Evolutionary conservation across 1,139 yeast species (phyloP).

Genomic region (Candida tetrigidarum): DNA sequence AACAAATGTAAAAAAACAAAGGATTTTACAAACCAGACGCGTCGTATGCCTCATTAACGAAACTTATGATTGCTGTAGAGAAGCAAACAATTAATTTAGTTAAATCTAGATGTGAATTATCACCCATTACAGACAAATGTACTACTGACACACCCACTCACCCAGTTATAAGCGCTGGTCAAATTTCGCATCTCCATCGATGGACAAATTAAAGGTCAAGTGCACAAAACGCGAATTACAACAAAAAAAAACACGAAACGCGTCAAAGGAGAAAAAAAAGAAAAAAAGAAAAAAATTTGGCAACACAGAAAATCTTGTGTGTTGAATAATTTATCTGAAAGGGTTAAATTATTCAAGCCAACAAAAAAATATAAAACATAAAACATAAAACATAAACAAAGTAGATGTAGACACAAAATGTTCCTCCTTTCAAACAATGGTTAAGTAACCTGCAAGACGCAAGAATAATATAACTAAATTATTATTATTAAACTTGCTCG

Average conservation of each 20-base stretch:
- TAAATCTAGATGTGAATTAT: slow-evolving; percentile 2
- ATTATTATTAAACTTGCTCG: neutral
- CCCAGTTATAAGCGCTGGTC: neutral
- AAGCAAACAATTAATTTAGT: neutral
- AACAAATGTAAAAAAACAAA: neutral
- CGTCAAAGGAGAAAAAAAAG: slow-evolving; percentile 2
- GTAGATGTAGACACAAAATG: too few relatives aligned
- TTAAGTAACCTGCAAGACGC: neutral
- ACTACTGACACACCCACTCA: neutral
- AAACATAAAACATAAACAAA: too few relatives aligned
- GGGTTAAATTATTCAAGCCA: too few relatives aligned
- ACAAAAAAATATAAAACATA: neutral
- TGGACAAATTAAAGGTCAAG: too few relatives aligned
- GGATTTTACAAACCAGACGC: neutral
- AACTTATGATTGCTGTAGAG: neutral
- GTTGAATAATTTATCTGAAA: too few relatives aligned
- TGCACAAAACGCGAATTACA: slow-evolving; percentile 2
- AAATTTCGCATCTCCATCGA: slow-evolving; percentile 1
- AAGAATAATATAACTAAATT: neutral
- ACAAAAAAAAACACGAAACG: slow-evolving; percentile 4
- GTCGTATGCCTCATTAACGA: slow-evolving; percentile 2
- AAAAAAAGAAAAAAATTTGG: neutral
- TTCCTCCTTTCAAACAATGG: neutral
- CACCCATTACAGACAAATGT: slow-evolving; percentile 2
- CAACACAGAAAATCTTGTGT: too few relatives aligned